Evolutionary conservation across 371 early-diverging fungal species (phyloP).

Genomic region (Rhizopus arrhizus): DNA sequence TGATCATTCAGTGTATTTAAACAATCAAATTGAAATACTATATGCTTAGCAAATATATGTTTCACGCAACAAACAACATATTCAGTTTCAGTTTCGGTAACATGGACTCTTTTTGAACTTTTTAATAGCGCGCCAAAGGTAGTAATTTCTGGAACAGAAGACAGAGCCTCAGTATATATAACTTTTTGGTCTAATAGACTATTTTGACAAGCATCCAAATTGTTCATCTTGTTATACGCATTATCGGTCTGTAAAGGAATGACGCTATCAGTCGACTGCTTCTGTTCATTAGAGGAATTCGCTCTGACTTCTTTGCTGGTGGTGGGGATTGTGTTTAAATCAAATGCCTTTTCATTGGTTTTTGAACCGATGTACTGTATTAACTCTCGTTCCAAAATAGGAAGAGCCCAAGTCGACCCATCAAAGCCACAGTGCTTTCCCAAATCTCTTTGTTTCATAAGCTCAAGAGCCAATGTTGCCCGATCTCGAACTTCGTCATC

Average conservation of each 20-base stretch:
- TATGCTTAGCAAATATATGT: conserved; percentile 83
- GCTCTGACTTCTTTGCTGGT: conserved; percentile 61
- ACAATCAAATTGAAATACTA: conserved; percentile 94
- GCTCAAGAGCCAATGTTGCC: conserved; percentile 84
- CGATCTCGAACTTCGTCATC: conserved; percentile 98
- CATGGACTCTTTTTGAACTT: conserved; percentile 73
- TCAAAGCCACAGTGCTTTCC: conserved; percentile 54
- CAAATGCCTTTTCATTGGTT: conserved; percentile 71
- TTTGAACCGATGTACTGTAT: conserved; percentile 75
- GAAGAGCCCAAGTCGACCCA: conserved; percentile 81
- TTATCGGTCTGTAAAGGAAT: not conserved
- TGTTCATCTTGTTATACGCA: not conserved
- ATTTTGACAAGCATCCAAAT: no score
- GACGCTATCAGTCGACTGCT: not conserved
- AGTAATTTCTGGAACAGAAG: conserved; percentile 77
- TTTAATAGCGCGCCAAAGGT: conserved; percentile 83
- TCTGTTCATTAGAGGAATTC: conserved; percentile 30
- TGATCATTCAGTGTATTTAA: conserved; percentile 91
- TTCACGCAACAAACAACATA: conserved; percentile 89
- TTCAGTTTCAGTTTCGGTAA: conserved; percentile 95
- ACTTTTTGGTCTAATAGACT: conserved; percentile 49
- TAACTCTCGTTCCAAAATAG: conserved; percentile 82
- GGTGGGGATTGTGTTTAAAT: conserved; percentile 76
- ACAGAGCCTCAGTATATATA: conserved; percentile 71
- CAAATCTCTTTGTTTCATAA: conserved; percentile 59